Percentiles rank a stretch among this genome's conserved stretches.
These are phyloP conservation scores for Microbotryum lychnidis-dioicae DNA, from an alignment of 1,284 basidiomycete species.

Conservation along the genomic window DNA sequence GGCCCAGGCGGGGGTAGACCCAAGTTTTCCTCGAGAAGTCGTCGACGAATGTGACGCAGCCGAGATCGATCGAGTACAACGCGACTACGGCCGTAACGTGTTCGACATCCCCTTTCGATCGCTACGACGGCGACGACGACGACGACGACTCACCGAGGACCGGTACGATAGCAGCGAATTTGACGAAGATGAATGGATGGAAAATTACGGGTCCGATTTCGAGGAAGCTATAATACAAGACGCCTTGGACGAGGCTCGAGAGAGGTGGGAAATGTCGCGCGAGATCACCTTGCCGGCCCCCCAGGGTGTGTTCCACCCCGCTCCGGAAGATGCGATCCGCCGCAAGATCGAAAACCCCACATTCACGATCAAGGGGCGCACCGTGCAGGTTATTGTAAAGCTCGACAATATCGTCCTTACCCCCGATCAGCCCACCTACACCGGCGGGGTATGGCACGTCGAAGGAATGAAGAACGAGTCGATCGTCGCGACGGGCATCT, in stretches of 20 bases:
- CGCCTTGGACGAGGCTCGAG: too few species aligned
- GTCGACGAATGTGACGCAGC: too few species aligned
- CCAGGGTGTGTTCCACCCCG: not conserved
- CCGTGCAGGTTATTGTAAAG: slow-evolving; percentile 50
- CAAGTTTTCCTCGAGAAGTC: too few species aligned
- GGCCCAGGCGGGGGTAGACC: too few species aligned
- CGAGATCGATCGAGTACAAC: slow-evolving; percentile 40
- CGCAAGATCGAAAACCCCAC: not conserved
- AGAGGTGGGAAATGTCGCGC: not conserved
- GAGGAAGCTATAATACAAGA: not conserved
- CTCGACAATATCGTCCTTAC: slow-evolving; percentile 48
- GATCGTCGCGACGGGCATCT: slow-evolving; percentile 48
- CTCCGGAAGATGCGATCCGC: not conserved
- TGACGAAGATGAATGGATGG: not conserved
- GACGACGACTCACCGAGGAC: too few species aligned
- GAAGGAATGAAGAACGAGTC: slow-evolving; percentile 52
- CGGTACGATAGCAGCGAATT: slow-evolving; percentile 4
- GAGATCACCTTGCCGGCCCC: slow-evolving; percentile 1
- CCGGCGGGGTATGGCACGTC: slow-evolving; percentile 49
- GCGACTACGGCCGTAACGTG: slow-evolving; percentile 78
- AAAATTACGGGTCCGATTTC: slow-evolving; percentile 2
- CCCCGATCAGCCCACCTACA: slow-evolving; percentile 44
- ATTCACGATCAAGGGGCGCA: slow-evolving; percentile 36
- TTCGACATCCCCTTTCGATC: slow-evolving; percentile 93
- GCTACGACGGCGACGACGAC: too few species aligned